Percentiles rank a stretch among this genome's conserved stretches.
These are phyloP conservation scores for Graphilbum fragrans DNA, from an alignment of 2,329 filamentous ascomycete species.

Conservation along the genomic window DNA sequence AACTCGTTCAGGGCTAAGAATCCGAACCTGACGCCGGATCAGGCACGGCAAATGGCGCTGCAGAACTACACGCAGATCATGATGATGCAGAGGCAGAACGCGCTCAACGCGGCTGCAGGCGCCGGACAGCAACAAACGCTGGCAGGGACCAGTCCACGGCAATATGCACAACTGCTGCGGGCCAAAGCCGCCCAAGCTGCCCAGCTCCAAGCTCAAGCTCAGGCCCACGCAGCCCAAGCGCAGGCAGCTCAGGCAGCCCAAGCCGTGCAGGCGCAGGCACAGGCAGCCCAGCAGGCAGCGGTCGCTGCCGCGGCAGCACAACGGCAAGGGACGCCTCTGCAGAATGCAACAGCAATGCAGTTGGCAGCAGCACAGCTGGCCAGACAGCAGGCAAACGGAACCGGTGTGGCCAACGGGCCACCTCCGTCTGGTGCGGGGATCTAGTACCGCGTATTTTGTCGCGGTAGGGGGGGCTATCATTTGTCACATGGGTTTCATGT, in stretches of 20 bases:
- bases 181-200: constrained; percentile 40
- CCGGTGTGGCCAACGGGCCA: not conserved
- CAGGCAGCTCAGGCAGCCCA: constrained; percentile 34
- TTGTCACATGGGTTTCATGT: too few species aligned
- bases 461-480: too few species aligned
- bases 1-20: constrained; percentile 37
- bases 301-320: not conserved
- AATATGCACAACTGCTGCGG: constrained; percentile 45
- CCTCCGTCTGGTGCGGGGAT: too few species aligned
- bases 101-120: constrained; percentile 44
- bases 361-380: constrained; percentile 1
- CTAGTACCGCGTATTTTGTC: too few species aligned
- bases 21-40: constrained; percentile 36
- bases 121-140: constrained; percentile 33
- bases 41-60: constrained; percentile 37
- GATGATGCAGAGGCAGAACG: constrained; percentile 29
- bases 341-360: constrained; percentile 4
- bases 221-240: constrained; percentile 3
- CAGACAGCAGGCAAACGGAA: constrained; percentile 4
- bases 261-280: constrained; percentile 30
- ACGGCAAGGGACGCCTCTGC: constrained; percentile 4
- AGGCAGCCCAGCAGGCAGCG: constrained; percentile 10
- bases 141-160: constrained; percentile 39
- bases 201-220: constrained; percentile 26
- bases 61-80: constrained; percentile 35